phyloP scores from a whole-genome alignment of 1,284 basidiomycete species.

The Ceratobasidium sp. region DNA sequence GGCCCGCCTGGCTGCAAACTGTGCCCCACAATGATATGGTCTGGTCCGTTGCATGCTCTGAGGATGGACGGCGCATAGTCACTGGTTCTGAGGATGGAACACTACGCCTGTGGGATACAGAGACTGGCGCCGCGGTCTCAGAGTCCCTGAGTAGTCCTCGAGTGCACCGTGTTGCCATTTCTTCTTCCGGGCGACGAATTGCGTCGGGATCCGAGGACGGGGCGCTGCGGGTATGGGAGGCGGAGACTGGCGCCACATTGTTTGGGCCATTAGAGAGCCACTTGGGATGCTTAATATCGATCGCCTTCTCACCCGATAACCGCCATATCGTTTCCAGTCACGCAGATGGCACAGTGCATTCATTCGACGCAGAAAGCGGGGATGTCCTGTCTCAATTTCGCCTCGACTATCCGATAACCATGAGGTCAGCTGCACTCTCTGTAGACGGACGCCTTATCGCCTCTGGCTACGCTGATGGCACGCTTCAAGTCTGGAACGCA shows the following conservation, averaged over 20 bases:
- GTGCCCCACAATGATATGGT: neutral
- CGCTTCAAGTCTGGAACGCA: constrained; percentile 25
- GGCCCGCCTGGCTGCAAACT: neutral
- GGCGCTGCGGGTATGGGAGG: constrained; percentile 48
- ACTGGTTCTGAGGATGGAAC: neutral
- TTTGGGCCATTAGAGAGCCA: constrained; percentile 18
- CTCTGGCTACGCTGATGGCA: constrained; percentile 21
- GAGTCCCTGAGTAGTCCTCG: neutral
- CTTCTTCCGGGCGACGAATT: constrained; percentile 36
- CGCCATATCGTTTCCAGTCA: too few relatives aligned
- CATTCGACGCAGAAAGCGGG: too few relatives aligned
- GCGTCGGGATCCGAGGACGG: constrained; percentile 31
- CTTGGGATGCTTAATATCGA: constrained; percentile 12
- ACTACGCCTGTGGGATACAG: constrained; percentile 34
- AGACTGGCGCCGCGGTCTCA: neutral
- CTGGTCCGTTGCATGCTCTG: neutral
- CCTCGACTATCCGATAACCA: too few relatives aligned
- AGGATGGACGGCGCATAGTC: neutral
- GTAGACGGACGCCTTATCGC: constrained; percentile 32
- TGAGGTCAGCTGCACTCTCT: too few relatives aligned
- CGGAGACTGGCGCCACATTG: neutral
- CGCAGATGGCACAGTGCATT: too few relatives aligned
- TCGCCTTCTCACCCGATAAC: constrained; percentile 41
- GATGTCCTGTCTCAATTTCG: too few relatives aligned
- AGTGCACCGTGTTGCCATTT: constrained; percentile 30